A percentile compares a stretch with the other conserved stretches of the same genome.
phyloP scores from a whole-genome alignment of 306 rosid genomes.

The Casuarina equisetifolia region DNA sequence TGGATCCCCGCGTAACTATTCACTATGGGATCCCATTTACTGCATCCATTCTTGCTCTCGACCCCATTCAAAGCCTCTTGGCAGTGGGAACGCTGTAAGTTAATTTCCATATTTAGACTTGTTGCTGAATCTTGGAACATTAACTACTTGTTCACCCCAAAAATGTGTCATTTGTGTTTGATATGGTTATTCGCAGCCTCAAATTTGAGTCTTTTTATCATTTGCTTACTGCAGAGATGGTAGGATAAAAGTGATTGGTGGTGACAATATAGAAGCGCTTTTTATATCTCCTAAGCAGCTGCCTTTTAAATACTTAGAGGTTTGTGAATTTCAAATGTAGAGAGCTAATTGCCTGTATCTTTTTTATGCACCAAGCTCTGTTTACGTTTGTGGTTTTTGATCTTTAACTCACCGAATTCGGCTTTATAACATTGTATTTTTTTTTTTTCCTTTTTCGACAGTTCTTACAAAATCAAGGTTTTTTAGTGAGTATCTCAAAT shows the following conservation, averaged over 20 bases:
- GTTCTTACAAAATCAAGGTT: conserved; percentile 92
- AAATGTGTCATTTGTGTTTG: background rate
- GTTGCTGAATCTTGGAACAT: background rate
- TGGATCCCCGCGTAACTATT: conserved; percentile 55
- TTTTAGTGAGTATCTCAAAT: conserved; percentile 68
- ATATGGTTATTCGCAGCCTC: background rate
- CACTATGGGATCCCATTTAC: conserved; percentile 86
- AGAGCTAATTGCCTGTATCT: background rate
- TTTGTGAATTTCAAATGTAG: conserved; percentile 30
- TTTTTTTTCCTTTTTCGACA: conserved; percentile 31
- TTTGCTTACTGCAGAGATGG: conserved; percentile 73
- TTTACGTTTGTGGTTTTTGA: background rate
- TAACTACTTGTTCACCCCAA: background rate
- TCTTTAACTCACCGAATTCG: background rate
- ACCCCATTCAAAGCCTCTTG: conserved; percentile 62
- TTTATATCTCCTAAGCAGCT: conserved; percentile 58
- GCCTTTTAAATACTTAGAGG: conserved; percentile 76
- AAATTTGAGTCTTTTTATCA: background rate
- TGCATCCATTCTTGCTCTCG: conserved; percentile 81
- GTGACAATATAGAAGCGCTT: conserved; percentile 73
- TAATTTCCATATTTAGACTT: background rate
- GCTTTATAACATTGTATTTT: conserved; percentile 10
- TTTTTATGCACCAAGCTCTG: background rate
- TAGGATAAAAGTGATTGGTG: conserved; percentile 84
- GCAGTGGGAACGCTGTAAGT: conserved; percentile 86